Evolutionary conservation across 495 filamentous ascomycete species (phyloP).

Genomic region (Geoglossum glabrum): DNA sequence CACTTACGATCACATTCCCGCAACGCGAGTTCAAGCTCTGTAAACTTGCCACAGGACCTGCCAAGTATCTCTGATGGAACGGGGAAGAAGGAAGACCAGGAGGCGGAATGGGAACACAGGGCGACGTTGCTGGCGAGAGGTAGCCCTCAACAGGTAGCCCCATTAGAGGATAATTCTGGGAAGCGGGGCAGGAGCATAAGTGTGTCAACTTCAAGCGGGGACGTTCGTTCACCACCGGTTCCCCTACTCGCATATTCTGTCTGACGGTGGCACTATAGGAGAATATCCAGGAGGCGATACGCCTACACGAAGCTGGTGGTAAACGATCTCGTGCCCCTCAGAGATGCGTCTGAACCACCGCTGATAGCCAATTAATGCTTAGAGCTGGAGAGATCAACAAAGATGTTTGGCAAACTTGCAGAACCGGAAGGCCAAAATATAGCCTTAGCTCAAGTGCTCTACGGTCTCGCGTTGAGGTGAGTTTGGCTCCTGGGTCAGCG

Average conservation of each 20-base stretch:
- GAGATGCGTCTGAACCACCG: constrained; percentile 44
- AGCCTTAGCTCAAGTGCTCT: constrained; percentile 86
- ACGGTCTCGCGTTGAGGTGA: constrained; percentile 80
- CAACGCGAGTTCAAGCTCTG: constrained; percentile 32
- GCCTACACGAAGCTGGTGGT: constrained; percentile 71
- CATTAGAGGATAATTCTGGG: neutral
- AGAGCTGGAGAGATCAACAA: constrained; percentile 52
- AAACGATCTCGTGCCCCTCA: constrained; percentile 11
- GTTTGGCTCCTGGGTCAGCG: constrained; percentile 11
- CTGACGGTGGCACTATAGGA: constrained; percentile 32
- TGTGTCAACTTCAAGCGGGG: constrained; percentile 2
- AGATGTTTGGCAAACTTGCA: constrained; percentile 71
- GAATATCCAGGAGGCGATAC: constrained; percentile 89
- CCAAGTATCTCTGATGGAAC: constrained; percentile 42
- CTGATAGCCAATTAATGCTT: constrained; percentile 47
- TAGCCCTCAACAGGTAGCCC: neutral
- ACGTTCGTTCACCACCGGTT: neutral
- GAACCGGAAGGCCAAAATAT: constrained; percentile 75
- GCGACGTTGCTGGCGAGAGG: constrained; percentile 61
- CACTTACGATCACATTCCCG: constrained; percentile 41
- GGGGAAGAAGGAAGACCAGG: constrained; percentile 29
- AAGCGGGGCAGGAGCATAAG: neutral
- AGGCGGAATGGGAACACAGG: constrained; percentile 63
- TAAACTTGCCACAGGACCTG: constrained; percentile 57
- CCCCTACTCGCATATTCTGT: neutral